Conservation (phyloP, 352 stramenopile genomes). For the Globisporangium solare region DNA sequence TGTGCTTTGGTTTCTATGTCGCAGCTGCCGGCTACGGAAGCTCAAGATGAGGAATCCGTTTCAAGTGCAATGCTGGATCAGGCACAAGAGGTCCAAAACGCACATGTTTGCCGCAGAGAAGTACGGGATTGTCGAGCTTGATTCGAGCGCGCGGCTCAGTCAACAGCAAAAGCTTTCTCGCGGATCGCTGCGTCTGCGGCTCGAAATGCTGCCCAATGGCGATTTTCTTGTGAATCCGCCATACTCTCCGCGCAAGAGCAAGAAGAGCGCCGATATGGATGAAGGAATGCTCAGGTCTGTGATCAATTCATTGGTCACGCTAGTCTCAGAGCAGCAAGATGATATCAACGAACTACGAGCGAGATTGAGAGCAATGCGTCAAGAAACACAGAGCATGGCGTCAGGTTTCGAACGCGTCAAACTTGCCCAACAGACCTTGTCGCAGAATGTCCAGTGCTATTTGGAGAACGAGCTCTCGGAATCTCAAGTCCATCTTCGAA, state of each 20-base stretch:
- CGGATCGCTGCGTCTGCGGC: conserved; percentile 1
- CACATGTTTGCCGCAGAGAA: conserved; percentile 18
- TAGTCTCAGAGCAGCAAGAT: conserved; percentile 46
- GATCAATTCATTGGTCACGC: conserved; percentile 34
- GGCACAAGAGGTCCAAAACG: conserved; percentile 22
- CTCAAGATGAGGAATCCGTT: conserved; percentile 28
- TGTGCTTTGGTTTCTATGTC: background rate
- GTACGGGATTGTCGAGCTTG: background rate
- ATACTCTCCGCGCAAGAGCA: conserved; percentile 20
- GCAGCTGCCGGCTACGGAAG: conserved; percentile 32
- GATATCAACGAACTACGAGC: conserved; percentile 15
- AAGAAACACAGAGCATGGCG: conserved; percentile 1
- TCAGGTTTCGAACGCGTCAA: conserved; percentile 17
- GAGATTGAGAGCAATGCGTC: conserved; percentile 5
- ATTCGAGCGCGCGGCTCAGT: background rate
- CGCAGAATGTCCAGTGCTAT: conserved; percentile 14
- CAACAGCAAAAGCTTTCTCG: background rate
- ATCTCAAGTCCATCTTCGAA: background rate
- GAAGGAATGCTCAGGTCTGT: conserved; percentile 30
- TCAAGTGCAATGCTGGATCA: conserved; percentile 19
- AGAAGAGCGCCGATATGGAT: conserved; percentile 19
- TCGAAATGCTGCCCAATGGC: background rate
- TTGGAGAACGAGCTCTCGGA: conserved; percentile 5
- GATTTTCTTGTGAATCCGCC: background rate
- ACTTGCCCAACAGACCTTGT: conserved; percentile 11